Evolutionary conservation across 1,139 yeast species (phyloP), one percentile per base, ranked within the genome.

Genomic region (Yamadazyma mexicana): DNA sequence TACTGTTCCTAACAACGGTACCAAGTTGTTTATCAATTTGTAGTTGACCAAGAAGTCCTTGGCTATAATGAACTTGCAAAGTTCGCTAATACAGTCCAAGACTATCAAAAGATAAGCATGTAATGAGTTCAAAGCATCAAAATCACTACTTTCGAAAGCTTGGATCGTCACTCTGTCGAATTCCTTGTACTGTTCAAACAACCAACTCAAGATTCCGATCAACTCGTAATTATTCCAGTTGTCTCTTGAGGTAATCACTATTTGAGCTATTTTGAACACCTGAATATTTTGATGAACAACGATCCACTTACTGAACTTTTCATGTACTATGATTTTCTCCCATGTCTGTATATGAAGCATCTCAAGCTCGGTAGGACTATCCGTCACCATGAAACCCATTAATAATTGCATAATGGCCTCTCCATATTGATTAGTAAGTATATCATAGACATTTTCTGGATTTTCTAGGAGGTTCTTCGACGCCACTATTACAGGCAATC

Each of bases 171-270:
- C 31, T 2, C 24, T 11, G 4, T 54, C 28, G 35, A 55, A 49
- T 4, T 48, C 41, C 29, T 59, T 58, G 43, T 69, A 74, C 30
- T 73, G 51, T 18, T 71, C 73, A 44, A 64, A 63, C 14, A 66
- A 55, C 88, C 89, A 83, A 0, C 79, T 64, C 39, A 82, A 59
- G 11, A 83, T 62, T 2, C 73, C 74, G 0, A 77, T 69, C 9
- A 79, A 50, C 43, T 80, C 69, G 37, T 66, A 67, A 35, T 74
- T 73, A 40, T 72, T 67, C 86, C 87, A 82, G 22, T 62, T 63
- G 8, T 69, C 75, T 39, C 62, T 71, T 30, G 78, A 72, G 0
- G 83, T 46, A 2, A 49, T 38, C 9, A 44, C 34, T 0, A 49
- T 11, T 28, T 49, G 52, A 15, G 45, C 31, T 4, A 32, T 33